Conservation (phyloP, 768 basidiomycete genomes). For the Lactarius tabidus region DNA sequence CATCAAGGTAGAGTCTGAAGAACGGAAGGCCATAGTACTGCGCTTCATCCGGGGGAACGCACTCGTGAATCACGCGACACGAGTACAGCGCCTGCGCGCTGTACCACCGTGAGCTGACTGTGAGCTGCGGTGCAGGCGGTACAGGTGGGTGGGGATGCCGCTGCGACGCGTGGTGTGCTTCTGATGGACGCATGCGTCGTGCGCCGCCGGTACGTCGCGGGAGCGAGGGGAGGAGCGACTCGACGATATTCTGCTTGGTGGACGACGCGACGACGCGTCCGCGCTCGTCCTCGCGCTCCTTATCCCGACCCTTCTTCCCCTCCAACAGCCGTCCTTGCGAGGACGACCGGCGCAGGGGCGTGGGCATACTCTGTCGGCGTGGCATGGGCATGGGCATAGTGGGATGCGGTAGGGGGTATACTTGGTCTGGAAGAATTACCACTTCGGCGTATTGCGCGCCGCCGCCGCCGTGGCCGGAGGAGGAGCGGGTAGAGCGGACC, state of each 20-base stretch:
- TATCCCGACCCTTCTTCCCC: slow-evolving; percentile 21
- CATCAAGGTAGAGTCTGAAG: slow-evolving; percentile 61
- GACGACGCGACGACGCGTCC: neutral
- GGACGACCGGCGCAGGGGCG: slow-evolving; percentile 31
- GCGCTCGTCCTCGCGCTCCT: slow-evolving; percentile 5
- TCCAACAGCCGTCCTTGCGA: slow-evolving; percentile 31
- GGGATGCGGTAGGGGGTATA: slow-evolving; percentile 13
- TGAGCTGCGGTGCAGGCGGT: slow-evolving; percentile 20
- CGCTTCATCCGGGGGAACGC: slow-evolving; percentile 57
- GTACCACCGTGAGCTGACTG: slow-evolving; percentile 24
- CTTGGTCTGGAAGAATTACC: slow-evolving; percentile 25
- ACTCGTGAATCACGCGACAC: slow-evolving; percentile 66
- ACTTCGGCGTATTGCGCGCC: slow-evolving; percentile 31
- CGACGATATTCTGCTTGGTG: neutral
- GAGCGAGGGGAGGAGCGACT: slow-evolving; percentile 8
- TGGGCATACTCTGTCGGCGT: slow-evolving; percentile 52
- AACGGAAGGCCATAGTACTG: slow-evolving; percentile 74
- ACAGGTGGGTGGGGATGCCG: slow-evolving; percentile 26
- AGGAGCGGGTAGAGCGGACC: slow-evolving; percentile 34
- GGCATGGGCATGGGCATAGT: too few relatives aligned
- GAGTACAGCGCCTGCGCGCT: slow-evolving; percentile 47
- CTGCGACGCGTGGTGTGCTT: slow-evolving; percentile 23
- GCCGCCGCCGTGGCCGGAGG: slow-evolving; percentile 32
- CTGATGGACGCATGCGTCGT: slow-evolving; percentile 10
- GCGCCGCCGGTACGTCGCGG: slow-evolving; percentile 18